Evolutionary conservation across 169 alveolate species (phyloP), one percentile per base, ranked within the genome.

Genomic region (Cyclospora cayetanensis): DNA sequence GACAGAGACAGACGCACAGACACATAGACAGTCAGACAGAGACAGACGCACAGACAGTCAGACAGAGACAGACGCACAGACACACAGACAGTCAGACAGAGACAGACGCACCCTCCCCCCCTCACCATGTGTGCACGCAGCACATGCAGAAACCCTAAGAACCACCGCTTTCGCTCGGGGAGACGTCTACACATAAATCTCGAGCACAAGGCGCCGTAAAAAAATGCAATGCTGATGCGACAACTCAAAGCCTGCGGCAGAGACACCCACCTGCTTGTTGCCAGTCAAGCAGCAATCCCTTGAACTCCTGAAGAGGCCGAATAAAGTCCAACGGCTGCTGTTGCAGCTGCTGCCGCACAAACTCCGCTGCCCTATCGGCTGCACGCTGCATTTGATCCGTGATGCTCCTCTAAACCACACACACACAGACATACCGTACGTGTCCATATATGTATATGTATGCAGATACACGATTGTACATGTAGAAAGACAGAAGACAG

Each of bases 251-350:
- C 25, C 18, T 11, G 25, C 25, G 9, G 18, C 60, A 50, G 25
- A 50, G 9, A 41, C 4, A 27, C 68, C 4, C 42, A 43, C 63
- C 87, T n/a, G 35, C 87, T 29, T 41, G 60, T 34, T 80, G 90
- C 90, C 76, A 35, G 46, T 82, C 90, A 29, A 83, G 72, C 18
- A 83, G 82, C 42, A 83, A 41, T 9, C 50, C 80, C 79, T 41
- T 65, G n/a, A 83, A 83, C n/a, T 83, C 66, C n/a, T 83, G 79
- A 37, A 60, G 66, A 18, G 90, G 90, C 50, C 80, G 60, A 41
- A 83, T 77, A 55, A 83, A 20, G 50, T 83, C 90, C 35, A 83
- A 46, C 12, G 90, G 90, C 3, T 34, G 65, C 90, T 82, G 76
- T 41, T 31, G 50, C 90, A 53, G 52, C 52, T 65, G 65, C 53